These are phyloP conservation scores for Pythium rhizo-oryzae DNA, from an alignment of 352 stramenopile species.

Conservation along the genomic window DNA sequence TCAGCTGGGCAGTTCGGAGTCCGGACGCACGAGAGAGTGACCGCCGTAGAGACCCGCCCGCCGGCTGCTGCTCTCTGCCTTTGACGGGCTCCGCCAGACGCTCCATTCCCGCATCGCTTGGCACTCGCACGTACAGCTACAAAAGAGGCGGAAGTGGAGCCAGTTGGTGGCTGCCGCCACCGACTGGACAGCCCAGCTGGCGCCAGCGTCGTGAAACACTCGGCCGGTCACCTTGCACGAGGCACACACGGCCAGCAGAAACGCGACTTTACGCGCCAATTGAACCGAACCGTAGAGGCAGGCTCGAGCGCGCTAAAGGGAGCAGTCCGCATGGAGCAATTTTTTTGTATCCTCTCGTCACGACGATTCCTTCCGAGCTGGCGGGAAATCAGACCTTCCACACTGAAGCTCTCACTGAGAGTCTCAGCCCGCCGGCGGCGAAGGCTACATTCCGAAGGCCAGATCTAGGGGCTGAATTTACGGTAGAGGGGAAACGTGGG, in stretches of 20 bases:
- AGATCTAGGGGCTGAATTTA: background rate
- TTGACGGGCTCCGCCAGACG: background rate
- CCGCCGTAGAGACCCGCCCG: constrained; percentile 19
- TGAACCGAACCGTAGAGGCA: background rate
- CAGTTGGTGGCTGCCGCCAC: constrained; percentile 26
- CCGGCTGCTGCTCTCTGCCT: constrained; percentile 18
- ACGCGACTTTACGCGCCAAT: background rate
- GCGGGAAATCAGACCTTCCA: too few relatives aligned
- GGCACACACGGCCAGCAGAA: background rate
- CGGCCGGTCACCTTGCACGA: too few relatives aligned
- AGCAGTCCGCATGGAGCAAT: background rate
- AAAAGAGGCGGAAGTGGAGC: constrained; percentile 26
- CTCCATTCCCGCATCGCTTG: background rate
- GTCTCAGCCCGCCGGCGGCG: background rate
- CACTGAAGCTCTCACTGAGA: background rate
- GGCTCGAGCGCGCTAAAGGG: background rate
- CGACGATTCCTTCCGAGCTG: too few relatives aligned
- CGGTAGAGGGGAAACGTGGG: constrained; percentile 4
- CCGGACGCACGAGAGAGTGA: constrained; percentile 11
- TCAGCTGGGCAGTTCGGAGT: constrained; percentile 2
- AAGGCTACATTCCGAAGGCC: background rate
- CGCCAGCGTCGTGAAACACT: background rate
- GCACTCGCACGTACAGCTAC: background rate
- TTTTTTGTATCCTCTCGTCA: background rate
- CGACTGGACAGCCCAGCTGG: background rate